These are phyloP conservation scores for Vanderwaltozyma verrucispora DNA, from an alignment of 805 yeast genomes.

Conservation along the genomic window DNA sequence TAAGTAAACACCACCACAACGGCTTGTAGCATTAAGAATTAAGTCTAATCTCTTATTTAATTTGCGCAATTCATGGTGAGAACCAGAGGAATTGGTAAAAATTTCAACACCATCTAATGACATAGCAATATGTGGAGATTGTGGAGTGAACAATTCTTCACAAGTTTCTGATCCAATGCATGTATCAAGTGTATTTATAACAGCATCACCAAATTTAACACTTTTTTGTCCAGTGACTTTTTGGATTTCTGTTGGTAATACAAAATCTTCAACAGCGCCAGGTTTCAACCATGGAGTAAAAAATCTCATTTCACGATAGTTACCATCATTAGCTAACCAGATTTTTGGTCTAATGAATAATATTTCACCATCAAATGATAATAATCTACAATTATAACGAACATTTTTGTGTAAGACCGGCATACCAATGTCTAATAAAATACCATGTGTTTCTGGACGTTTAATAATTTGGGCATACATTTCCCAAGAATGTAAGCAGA, in stretches of 20 bases:
- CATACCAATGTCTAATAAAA: slow-evolving; percentile 87
- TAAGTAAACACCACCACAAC: slow-evolving; percentile 92
- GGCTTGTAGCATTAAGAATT: slow-evolving; percentile 85
- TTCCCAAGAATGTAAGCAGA: slow-evolving; percentile 89
- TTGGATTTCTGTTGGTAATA: slow-evolving; percentile 62
- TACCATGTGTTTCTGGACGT: slow-evolving; percentile 59
- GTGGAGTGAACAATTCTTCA: slow-evolving; percentile 94
- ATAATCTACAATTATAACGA: slow-evolving; percentile 82
- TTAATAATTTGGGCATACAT: slow-evolving; percentile 70
- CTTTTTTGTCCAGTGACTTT: slow-evolving; percentile 53
- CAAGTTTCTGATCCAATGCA: slow-evolving; percentile 97
- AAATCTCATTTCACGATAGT: slow-evolving; percentile 94
- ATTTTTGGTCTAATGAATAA: slow-evolving; percentile 85
- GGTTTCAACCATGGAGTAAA: slow-evolving; percentile 91
- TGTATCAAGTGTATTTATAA: slow-evolving; percentile 73
- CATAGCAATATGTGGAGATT: slow-evolving; percentile 87
- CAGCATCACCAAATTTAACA: slow-evolving; percentile 87
- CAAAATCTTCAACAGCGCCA: slow-evolving; percentile 59
- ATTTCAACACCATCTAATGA: slow-evolving; percentile 96
- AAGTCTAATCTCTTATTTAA: slow-evolving; percentile 74
- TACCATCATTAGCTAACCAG: slow-evolving; percentile 94
- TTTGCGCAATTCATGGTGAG: slow-evolving; percentile 94
- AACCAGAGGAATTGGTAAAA: slow-evolving; percentile 89
- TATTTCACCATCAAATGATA: slow-evolving; percentile 71
- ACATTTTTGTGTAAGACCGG: slow-evolving; percentile 83